A percentile compares a stretch with the other conserved stretches of the same genome.
phyloP scores from a whole-genome alignment of 2,329 filamentous ascomycete species.

The Ophiostoma sp. region DNA sequence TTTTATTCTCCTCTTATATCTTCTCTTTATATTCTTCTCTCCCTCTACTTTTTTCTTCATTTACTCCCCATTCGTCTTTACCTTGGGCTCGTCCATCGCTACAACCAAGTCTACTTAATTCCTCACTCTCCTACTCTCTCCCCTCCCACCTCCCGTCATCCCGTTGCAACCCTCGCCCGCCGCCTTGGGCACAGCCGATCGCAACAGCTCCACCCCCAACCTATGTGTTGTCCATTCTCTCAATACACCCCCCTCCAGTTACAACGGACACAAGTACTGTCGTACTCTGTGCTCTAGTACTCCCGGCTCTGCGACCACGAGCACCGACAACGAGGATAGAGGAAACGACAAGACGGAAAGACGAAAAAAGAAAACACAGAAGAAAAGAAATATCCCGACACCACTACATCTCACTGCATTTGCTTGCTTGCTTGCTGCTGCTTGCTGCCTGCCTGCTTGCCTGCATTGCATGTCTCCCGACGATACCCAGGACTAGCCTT shows the following conservation, averaged over 20 bases:
- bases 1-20: slow-evolving; percentile 8
- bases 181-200: slow-evolving; percentile 23
- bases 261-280: slow-evolving; percentile 8
- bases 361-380: background rate
- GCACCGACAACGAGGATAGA: background rate
- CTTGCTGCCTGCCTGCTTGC: background rate
- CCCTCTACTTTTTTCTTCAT: background rate
- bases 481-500: slow-evolving; percentile 18
- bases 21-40: background rate
- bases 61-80: background rate
- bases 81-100: too few species aligned
- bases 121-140: background rate
- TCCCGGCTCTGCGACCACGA: background rate
- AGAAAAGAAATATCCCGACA: background rate
- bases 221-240: slow-evolving; percentile 12
- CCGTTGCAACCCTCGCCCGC: slow-evolving; percentile 23
- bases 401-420: background rate
- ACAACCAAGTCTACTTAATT: background rate
- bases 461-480: slow-evolving; percentile 4
- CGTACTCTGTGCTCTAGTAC: background rate
- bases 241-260: slow-evolving; percentile 9
- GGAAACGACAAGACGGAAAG: background rate
- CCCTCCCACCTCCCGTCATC: slow-evolving; percentile 16
- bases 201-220: slow-evolving; percentile 16
- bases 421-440: background rate